A percentile compares a stretch with the other conserved stretches of the same genome.
These are phyloP conservation scores for Pyrenochaeta sp. DNA, from an alignment of 2,329 filamentous ascomycete species.

Conservation along the genomic window DNA sequence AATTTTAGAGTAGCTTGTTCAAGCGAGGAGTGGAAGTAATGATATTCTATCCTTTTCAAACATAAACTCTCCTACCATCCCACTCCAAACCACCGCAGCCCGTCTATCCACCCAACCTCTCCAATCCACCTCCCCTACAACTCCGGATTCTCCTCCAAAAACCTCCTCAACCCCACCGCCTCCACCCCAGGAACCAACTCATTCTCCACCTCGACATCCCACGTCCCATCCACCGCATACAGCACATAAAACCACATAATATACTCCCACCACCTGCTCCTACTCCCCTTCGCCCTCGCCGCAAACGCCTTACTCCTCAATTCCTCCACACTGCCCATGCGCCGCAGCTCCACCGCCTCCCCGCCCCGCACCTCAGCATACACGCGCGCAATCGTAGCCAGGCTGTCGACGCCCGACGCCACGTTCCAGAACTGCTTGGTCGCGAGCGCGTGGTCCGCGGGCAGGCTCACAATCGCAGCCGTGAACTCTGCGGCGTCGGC, in stretches of 20 bases:
- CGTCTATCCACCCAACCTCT: too few species aligned
- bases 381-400: not conserved
- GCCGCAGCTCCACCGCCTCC: not conserved
- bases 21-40: too few species aligned
- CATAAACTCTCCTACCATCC: too few species aligned
- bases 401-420: not conserved
- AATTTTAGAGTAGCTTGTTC: too few species aligned
- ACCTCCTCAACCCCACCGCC: not conserved
- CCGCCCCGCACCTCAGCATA: not conserved
- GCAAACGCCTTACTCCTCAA: not conserved
- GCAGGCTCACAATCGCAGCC: not conserved
- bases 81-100: too few species aligned
- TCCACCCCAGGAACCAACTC: constrained; percentile 5
- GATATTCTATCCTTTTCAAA: too few species aligned
- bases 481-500: not conserved
- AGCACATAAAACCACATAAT: constrained; percentile 2
- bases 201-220: not conserved
- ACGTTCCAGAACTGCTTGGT: not conserved
- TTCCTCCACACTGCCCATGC: not conserved
- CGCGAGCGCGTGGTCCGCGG: not conserved
- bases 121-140: not conserved
- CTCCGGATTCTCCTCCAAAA: not conserved
- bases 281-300: not conserved
- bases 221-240: constrained; percentile 1
- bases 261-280: constrained; percentile 2